Evolutionary conservation across 352 stramenopile species (phyloP).

Genomic region (Globisporangium nagaii): DNA sequence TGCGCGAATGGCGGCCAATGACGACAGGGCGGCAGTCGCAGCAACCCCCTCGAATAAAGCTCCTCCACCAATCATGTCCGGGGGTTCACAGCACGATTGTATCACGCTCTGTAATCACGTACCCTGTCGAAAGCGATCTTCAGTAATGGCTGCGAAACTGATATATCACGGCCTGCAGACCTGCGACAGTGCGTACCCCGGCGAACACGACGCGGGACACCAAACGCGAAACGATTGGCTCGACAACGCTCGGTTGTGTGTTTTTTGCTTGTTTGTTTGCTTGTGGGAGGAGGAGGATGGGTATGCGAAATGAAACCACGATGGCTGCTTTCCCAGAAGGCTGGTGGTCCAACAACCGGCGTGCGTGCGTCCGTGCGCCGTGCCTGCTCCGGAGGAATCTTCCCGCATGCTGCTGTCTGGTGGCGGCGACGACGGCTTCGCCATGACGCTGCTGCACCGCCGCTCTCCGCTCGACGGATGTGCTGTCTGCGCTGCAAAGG

Average conservation of each 20-base stretch:
- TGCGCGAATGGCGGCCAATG: conserved; percentile 1
- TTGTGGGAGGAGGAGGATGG: no score
- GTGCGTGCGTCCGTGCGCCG: background rate
- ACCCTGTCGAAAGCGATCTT: background rate
- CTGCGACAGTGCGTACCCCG: background rate
- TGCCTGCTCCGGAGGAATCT: background rate
- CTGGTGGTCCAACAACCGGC: background rate
- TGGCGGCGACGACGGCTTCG: no score
- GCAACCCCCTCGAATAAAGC: conserved; percentile 10
- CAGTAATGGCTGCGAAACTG: background rate
- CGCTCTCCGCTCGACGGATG: no score
- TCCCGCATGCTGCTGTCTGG: no score
- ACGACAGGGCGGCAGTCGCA: background rate
- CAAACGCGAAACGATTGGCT: conserved; percentile 8
- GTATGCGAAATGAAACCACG: conserved; percentile 8
- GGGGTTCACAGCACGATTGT: no score
- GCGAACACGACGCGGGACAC: background rate
- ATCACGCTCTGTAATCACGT: background rate
- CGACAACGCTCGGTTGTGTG: background rate
- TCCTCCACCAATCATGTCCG: conserved; percentile 6
- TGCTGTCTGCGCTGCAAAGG: no score
- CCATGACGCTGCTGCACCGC: no score
- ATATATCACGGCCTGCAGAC: no score
- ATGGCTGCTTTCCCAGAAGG: background rate
- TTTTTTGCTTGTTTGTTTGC: no score